phyloP scores from a whole-genome alignment of 768 basidiomycete genomes.

The Vararia minispora region DNA sequence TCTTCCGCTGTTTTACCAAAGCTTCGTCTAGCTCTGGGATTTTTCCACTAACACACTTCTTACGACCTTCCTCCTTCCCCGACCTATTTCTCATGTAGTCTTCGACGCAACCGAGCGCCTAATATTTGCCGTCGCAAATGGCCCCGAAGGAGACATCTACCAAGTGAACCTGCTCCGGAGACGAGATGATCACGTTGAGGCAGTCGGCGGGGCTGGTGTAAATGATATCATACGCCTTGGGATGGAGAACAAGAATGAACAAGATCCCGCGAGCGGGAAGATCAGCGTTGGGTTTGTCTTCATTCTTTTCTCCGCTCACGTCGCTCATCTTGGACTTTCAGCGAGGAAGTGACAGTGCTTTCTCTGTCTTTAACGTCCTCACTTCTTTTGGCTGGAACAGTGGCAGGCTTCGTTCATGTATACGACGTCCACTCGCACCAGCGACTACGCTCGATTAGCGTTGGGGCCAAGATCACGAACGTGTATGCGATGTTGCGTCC shows the following conservation, averaged over 20 bases:
- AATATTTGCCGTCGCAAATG: slow-evolving; percentile 84
- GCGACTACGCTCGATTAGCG: slow-evolving; percentile 67
- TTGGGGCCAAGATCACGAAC: slow-evolving; percentile 66
- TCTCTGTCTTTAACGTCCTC: slow-evolving; percentile 70
- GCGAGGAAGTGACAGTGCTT: slow-evolving; percentile 63
- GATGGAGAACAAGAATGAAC: slow-evolving; percentile 32
- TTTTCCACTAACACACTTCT: slow-evolving; percentile 61
- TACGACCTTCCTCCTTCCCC: slow-evolving; percentile 81
- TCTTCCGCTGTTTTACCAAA: slow-evolving; percentile 7
- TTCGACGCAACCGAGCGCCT: slow-evolving; percentile 82
- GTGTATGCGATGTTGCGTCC: slow-evolving; percentile 78
- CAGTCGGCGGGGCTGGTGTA: slow-evolving; percentile 63
- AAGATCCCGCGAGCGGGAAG: too few relatives aligned
- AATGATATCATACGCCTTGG: slow-evolving; percentile 64
- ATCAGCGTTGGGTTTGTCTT: slow-evolving; percentile 58
- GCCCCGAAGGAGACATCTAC: slow-evolving; percentile 61
- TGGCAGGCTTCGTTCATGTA: slow-evolving; percentile 58
- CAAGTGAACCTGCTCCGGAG: slow-evolving; percentile 72
- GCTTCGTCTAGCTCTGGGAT: slow-evolving; percentile 60
- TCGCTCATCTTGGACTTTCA: slow-evolving; percentile 20
- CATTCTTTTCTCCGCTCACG: slow-evolving; percentile 3
- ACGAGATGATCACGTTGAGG: slow-evolving; percentile 49
- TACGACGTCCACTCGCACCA: slow-evolving; percentile 91
- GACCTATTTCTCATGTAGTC: slow-evolving; percentile 54
- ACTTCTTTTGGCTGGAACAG: slow-evolving; percentile 74